Conservation (phyloP, 2,329 filamentous ascomycete species). For the Cytospora chrysosperma region DNA sequence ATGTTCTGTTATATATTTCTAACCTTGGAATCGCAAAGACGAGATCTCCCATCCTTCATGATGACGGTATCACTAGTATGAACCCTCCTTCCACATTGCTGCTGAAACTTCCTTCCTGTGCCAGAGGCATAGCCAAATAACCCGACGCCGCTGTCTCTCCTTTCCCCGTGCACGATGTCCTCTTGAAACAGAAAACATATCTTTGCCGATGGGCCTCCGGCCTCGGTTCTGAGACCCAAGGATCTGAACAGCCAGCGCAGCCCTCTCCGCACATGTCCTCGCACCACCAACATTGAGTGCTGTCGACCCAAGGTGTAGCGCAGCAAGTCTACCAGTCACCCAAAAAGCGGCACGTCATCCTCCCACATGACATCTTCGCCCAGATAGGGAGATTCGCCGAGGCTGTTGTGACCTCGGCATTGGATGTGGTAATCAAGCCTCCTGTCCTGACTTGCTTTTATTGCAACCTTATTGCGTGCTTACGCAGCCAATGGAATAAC, state of each 20-base stretch:
- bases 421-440: conserved; percentile 23
- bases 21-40: too few species aligned
- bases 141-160: conserved; percentile 3
- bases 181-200: conserved; percentile 30
- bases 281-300: conserved; percentile 74
- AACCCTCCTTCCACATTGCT: conserved; percentile 12
- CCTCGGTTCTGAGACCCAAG: conserved; percentile 31
- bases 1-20: too few species aligned
- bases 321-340: conserved; percentile 67
- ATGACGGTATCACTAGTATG: background rate
- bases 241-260: conserved; percentile 66
- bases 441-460: conserved; percentile 52
- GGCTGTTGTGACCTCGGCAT: conserved; percentile 37
- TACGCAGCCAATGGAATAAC: conserved; percentile 71
- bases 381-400: conserved; percentile 69
- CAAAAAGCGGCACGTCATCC: conserved; percentile 70
- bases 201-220: too few species aligned
- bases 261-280: conserved; percentile 68
- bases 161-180: conserved; percentile 4
- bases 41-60: too few species aligned
- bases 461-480: conserved; percentile 60
- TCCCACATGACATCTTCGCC: conserved; percentile 77
- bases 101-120: conserved; percentile 17
- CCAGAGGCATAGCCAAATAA: conserved; percentile 18
- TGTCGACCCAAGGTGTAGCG: conserved; percentile 67